A percentile compares a stretch with the other conserved stretches of the same genome.
Conservation (phyloP, 257 asterid genomes). For the Nicotiana otophora region DNA sequence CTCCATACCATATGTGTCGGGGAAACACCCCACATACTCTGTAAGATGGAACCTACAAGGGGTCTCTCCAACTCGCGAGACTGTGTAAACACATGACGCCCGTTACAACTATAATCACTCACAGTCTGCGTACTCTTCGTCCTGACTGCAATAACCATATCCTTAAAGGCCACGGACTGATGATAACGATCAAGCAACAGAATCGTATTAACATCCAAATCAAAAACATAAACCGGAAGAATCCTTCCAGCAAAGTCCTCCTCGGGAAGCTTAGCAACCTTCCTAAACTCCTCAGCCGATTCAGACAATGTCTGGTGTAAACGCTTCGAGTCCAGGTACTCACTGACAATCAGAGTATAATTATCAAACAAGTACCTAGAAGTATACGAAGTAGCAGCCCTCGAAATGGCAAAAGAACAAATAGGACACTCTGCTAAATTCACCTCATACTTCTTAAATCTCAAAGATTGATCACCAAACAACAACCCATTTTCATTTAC, state of each 20-base stretch:
- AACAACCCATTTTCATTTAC: constrained; percentile 51
- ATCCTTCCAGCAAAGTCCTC: constrained; percentile 67
- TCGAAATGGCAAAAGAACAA: constrained; percentile 71
- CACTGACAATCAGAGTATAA: constrained; percentile 89
- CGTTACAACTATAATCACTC: constrained; percentile 84
- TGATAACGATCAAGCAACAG: constrained; percentile 85
- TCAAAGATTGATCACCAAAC: constrained; percentile 66
- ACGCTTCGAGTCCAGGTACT: constrained; percentile 81
- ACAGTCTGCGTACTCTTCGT: constrained; percentile 81
- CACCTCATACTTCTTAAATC: constrained; percentile 66
- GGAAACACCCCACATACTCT: constrained; percentile 96
- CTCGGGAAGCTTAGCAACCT: constrained; percentile 58
- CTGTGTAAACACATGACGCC: constrained; percentile 78
- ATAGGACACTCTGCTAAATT: constrained; percentile 62
- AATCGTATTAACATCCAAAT: constrained; percentile 55
- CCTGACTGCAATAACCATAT: constrained; percentile 91
- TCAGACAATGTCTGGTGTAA: constrained; percentile 73
- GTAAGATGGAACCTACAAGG: constrained; percentile 82
- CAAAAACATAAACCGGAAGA: constrained; percentile 79
- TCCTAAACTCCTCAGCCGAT: constrained; percentile 62
- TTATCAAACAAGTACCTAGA: constrained; percentile 93
- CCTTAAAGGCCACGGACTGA: constrained; percentile 85
- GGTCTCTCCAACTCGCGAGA: constrained; percentile 83
- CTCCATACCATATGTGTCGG: constrained; percentile 92
- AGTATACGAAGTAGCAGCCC: constrained; percentile 85